These are phyloP conservation scores for Davidsoniella eucalypti DNA, from an alignment of 2,329 filamentous ascomycete genomes.

Conservation along the genomic window DNA sequence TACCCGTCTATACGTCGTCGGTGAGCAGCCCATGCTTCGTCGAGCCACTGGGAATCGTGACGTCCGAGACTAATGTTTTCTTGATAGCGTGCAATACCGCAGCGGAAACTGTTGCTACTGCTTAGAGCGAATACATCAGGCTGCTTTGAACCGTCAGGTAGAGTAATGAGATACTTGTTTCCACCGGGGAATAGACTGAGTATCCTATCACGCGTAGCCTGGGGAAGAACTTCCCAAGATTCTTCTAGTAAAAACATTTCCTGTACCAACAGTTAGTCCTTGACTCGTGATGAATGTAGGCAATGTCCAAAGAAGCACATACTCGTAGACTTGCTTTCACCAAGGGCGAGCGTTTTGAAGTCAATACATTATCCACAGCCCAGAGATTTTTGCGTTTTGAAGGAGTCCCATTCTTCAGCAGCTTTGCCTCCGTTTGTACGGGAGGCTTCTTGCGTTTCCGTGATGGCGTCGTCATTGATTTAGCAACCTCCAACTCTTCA, in stretches of 20 bases:
- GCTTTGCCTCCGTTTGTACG: too few relatives aligned
- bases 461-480: not conserved
- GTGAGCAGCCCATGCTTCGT: slow-evolving; percentile 34
- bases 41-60: slow-evolving; percentile 37
- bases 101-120: slow-evolving; percentile 31
- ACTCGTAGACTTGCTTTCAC: slow-evolving; percentile 9
- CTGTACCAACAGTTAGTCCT: not conserved
- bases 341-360: slow-evolving; percentile 6
- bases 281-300: not conserved
- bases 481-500: not conserved
- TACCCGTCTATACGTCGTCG: slow-evolving; percentile 30
- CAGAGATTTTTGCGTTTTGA: slow-evolving; percentile 4
- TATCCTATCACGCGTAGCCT: not conserved
- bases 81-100: slow-evolving; percentile 29
- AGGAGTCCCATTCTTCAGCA: too few relatives aligned
- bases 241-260: slow-evolving; percentile 7
- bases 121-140: slow-evolving; percentile 27
- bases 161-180: slow-evolving; percentile 21
- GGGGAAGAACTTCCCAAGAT: slow-evolving; percentile 6
- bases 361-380: slow-evolving; percentile 5
- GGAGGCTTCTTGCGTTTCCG: too few relatives aligned
- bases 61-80: slow-evolving; percentile 30
- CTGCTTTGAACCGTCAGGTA: slow-evolving; percentile 21
- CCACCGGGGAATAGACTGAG: slow-evolving; percentile 5
- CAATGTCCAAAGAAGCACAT: not conserved